Evolutionary conservation across 305 asterid species (phyloP), one percentile per base, ranked within the genome.

Genomic region (Withania somnifera): DNA sequence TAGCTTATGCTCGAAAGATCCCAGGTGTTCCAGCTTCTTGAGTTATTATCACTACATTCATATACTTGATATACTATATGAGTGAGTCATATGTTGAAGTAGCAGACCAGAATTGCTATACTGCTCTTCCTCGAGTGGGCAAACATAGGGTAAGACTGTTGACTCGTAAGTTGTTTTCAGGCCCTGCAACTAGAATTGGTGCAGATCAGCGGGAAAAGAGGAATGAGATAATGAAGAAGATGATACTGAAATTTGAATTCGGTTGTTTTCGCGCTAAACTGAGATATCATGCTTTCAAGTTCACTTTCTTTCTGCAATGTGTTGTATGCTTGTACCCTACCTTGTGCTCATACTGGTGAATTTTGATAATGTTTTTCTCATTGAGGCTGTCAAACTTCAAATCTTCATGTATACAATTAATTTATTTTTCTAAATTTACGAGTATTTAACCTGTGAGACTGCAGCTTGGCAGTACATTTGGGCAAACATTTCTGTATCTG

Each of bases 1-100:
- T 95, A 82, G 89, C 88, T 84, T 95, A 95, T 82, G 89, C 94
- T 28, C 47, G 64, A 51, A 76, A 51, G 80, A 19, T 30, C 40
- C 64, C 80, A 28, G 47, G 63, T 17, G 1, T 51, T 76, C 64
- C 80, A 30, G 63, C 64, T 51, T 51, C 80, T 76, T 76, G 45
- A 76, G 64, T 76, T 51, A 76, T 28, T 52, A 51, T 76, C 80
- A 76, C 63, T n/a, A 30, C 64, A 73, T 47, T 47, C 57, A n/a
- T 26, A 15, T 45, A 73, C 24, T 45, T 71, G 36, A 45, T 71
- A 45, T 42, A 71, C 38, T 42, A 15, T 5, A 26, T 14, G 58
- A 73, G 42, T 36, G 45, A 26, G 38, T 45, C 42, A 24, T 47
- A 24, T 26, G 10, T 47, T 73, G 42, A 26, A 71, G 58, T 71